Conservation (phyloP, 805 yeast genomes). For the Candida hispaniensis region DNA sequence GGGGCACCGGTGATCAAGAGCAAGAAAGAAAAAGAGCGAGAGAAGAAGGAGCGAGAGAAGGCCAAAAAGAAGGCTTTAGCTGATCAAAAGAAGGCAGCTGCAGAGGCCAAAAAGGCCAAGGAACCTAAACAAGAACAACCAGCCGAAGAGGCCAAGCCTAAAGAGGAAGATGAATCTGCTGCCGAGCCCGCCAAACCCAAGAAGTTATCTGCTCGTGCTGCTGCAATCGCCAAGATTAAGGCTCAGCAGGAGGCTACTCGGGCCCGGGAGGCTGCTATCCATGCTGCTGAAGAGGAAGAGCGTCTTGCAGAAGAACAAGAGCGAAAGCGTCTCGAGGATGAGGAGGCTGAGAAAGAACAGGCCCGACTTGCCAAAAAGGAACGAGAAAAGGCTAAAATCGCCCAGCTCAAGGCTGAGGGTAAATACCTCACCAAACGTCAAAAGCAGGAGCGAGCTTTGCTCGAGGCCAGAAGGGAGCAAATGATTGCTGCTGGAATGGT, state of each 20-base stretch:
- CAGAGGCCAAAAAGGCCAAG: slow-evolving; percentile 27
- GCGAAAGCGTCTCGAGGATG: slow-evolving; percentile 18
- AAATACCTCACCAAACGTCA: slow-evolving; percentile 88
- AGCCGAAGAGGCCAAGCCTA: slow-evolving; percentile 4
- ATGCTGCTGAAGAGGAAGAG: slow-evolving; percentile 17
- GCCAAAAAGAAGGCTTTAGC: slow-evolving; percentile 20
- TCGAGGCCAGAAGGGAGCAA: slow-evolving; percentile 83
- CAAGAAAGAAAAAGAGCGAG: slow-evolving; percentile 21
- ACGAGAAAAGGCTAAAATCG: slow-evolving; percentile 74
- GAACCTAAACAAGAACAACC: slow-evolving; percentile 24
- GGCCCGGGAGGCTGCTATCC: slow-evolving; percentile 41
- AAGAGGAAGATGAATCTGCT: not conserved
- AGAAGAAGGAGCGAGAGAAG: slow-evolving; percentile 24
- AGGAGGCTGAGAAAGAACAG: slow-evolving; percentile 24
- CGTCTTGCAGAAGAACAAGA: slow-evolving; percentile 19
- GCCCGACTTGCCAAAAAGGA: slow-evolving; percentile 56
- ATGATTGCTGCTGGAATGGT: slow-evolving; percentile 61
- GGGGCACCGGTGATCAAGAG: slow-evolving; percentile 22
- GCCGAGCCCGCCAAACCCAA: slow-evolving; percentile 9
- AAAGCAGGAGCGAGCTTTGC: slow-evolving; percentile 76
- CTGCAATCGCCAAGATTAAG: slow-evolving; percentile 40
- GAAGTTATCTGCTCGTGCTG: slow-evolving; percentile 14
- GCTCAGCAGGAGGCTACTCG: slow-evolving; percentile 44
- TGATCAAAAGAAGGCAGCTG: slow-evolving; percentile 17
- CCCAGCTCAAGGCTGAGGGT: slow-evolving; percentile 93